A percentile compares a stretch with the other conserved stretches of the same genome.
Conservation (phyloP, 1,139 yeast genomes). For the Wickerhamiella pararugosa region DNA sequence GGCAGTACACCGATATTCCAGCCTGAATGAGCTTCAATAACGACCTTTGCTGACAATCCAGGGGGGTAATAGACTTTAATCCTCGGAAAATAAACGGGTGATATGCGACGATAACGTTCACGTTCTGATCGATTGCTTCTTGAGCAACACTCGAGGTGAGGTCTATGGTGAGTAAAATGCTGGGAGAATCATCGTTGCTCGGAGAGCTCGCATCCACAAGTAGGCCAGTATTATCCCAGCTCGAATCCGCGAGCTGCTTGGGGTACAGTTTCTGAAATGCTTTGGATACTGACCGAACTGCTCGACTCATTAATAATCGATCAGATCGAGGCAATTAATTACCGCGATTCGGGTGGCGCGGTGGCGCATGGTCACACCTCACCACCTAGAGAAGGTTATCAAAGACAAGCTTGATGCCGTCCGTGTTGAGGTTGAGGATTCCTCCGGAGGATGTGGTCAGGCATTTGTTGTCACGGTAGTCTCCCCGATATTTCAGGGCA, state of each 20-base stretch:
- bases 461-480: conserved; percentile 74
- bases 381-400: conserved; percentile 21
- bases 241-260: conserved; percentile 53
- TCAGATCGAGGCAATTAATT: neutral
- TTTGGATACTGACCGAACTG: conserved; percentile 8
- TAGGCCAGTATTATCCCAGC: conserved; percentile 93
- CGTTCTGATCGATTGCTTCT: conserved; percentile 50
- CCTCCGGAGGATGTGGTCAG: conserved; percentile 69
- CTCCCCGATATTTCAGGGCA: conserved; percentile 57
- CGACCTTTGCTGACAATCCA: conserved; percentile 70
- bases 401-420: conserved; percentile 23
- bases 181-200: conserved; percentile 13
- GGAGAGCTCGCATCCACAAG: conserved; percentile 46
- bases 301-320: conserved; percentile 6
- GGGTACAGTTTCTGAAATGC: conserved; percentile 60
- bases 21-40: conserved; percentile 55
- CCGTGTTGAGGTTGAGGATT: conserved; percentile 26
- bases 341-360: neutral
- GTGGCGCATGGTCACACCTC: conserved; percentile 12
- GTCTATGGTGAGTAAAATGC: conserved; percentile 65
- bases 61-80: conserved; percentile 50
- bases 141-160: conserved; percentile 70
- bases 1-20: conserved; percentile 78
- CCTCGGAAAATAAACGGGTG: conserved; percentile 93
- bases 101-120: conserved; percentile 57